A percentile compares a stretch with the other conserved stretches of the same genome.
Evolutionary conservation across 495 filamentous ascomycete species (phyloP).

Genomic region (Penicillium salamii): DNA sequence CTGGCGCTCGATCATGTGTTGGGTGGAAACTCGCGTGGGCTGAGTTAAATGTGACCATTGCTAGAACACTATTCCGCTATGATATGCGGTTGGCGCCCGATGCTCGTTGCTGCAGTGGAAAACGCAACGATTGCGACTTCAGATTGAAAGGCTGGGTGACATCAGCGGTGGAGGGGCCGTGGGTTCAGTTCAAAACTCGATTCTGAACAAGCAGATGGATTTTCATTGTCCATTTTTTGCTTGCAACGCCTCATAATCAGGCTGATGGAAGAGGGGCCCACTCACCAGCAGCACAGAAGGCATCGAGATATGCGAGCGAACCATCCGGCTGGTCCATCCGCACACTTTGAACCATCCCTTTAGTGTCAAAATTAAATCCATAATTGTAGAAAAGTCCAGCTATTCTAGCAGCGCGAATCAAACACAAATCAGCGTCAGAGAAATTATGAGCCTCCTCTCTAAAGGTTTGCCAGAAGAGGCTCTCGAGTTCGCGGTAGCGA

Average conservation of each 20-base stretch:
- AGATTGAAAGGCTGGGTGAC: constrained; percentile 8
- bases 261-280: constrained; percentile 7
- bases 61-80: constrained; percentile 14
- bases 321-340: constrained; percentile 8
- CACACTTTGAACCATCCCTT: constrained; percentile 11
- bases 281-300: constrained; percentile 16
- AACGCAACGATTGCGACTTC: constrained; percentile 5
- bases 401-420: constrained; percentile 12
- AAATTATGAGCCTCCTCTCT: constrained; percentile 12
- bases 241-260: neutral
- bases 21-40: constrained; percentile 56
- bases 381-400: constrained; percentile 18
- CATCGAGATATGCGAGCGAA: constrained; percentile 17
- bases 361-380: constrained; percentile 19
- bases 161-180: constrained; percentile 9
- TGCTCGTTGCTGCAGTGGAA: constrained; percentile 5
- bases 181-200: constrained; percentile 3
- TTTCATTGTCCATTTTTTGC: no score
- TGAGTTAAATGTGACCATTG: constrained; percentile 34
- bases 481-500: constrained; percentile 14
- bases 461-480: constrained; percentile 25
- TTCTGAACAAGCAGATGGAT: neutral
- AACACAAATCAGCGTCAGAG: constrained; percentile 13
- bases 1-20: constrained; percentile 57
- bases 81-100: constrained; percentile 20